These are phyloP conservation scores for Lumnitzera littorea DNA, from an alignment of 345 rosid species.

Conservation along the genomic window DNA sequence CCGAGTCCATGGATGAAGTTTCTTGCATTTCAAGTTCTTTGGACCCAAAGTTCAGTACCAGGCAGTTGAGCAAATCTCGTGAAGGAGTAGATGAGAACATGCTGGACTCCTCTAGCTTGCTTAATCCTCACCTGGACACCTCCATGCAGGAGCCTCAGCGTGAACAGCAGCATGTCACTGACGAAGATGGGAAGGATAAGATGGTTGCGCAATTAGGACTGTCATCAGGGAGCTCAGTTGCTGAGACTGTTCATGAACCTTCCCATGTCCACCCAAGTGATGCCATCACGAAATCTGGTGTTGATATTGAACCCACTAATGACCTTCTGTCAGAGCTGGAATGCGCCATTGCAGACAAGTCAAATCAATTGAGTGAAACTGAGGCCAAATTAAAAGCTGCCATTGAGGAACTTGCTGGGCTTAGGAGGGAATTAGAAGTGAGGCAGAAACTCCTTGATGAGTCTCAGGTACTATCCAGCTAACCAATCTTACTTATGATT, in stretches of 20 bases:
- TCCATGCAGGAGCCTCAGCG: constrained; percentile 77
- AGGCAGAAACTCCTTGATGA: constrained; percentile 83
- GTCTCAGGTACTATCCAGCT: constrained; percentile 63
- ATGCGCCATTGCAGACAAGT: constrained; percentile 52
- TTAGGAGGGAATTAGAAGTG: constrained; percentile 63
- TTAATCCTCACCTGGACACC: constrained; percentile 66
- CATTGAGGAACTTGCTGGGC: constrained; percentile 58
- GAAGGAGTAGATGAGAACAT: constrained; percentile 94
- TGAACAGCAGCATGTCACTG: constrained; percentile 40
- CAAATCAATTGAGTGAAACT: constrained; percentile 49
- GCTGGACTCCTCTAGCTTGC: constrained; percentile 81
- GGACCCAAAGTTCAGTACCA: constrained; percentile 40
- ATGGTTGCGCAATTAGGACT: constrained; percentile 45
- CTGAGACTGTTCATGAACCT: constrained; percentile 70
- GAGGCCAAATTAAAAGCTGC: constrained; percentile 65
- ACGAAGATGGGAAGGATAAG: constrained; percentile 61
- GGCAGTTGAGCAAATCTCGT: constrained; percentile 64
- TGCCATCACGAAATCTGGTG: constrained; percentile 32
- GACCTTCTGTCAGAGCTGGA: constrained; percentile 47
- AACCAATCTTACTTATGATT: background rate
- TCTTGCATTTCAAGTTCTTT: constrained; percentile 74
- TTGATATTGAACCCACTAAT: constrained; percentile 25
- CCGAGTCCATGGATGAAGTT: constrained; percentile 95
- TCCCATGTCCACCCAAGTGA: constrained; percentile 29
- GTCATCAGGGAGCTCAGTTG: constrained; percentile 77